A percentile compares a stretch with the other conserved stretches of the same genome.
phyloP scores from a whole-genome alignment of 2,329 filamentous ascomycete genomes.

The Gyromitra esculenta region DNA sequence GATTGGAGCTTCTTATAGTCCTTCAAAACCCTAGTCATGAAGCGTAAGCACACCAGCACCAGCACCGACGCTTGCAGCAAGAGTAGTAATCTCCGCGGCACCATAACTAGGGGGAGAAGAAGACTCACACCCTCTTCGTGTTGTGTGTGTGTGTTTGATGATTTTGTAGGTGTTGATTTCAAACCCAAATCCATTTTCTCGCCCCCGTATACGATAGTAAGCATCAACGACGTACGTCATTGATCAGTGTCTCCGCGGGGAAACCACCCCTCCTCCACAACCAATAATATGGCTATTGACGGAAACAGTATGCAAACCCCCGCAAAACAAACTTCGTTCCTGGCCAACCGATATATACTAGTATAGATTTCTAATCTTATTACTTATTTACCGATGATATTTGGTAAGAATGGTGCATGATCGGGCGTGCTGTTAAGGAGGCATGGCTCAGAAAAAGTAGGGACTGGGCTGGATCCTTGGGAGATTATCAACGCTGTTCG shows the following conservation, averaged over 20 bases:
- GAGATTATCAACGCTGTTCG: too few species aligned
- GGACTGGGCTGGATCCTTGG: not conserved
- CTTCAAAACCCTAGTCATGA: conserved; percentile 12
- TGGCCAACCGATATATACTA: not conserved
- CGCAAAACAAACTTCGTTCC: not conserved
- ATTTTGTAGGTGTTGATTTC: conserved; percentile 23
- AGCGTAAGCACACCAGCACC: conserved; percentile 38
- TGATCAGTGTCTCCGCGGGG: conserved; percentile 25
- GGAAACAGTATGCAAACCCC: not conserved
- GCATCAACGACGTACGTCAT: conserved; percentile 25
- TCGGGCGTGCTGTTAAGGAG: not conserved
- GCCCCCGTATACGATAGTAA: not conserved
- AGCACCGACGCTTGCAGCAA: conserved; percentile 28
- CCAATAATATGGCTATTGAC: not conserved
- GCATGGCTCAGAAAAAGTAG: not conserved
- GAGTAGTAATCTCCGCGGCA: conserved; percentile 25
- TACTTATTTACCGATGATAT: too few species aligned
- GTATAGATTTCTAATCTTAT: not conserved
- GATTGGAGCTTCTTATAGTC: conserved; percentile 24
- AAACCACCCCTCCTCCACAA: not conserved
- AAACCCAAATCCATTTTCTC: not conserved
- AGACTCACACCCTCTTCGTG: conserved; percentile 2
- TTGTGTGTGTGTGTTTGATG: conserved; percentile 7
- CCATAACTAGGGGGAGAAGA: not conserved
- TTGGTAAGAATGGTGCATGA: not conserved